Evolutionary conservation across 352 stramenopile species (phyloP).

Genomic region (Pythium dissimile): DNA sequence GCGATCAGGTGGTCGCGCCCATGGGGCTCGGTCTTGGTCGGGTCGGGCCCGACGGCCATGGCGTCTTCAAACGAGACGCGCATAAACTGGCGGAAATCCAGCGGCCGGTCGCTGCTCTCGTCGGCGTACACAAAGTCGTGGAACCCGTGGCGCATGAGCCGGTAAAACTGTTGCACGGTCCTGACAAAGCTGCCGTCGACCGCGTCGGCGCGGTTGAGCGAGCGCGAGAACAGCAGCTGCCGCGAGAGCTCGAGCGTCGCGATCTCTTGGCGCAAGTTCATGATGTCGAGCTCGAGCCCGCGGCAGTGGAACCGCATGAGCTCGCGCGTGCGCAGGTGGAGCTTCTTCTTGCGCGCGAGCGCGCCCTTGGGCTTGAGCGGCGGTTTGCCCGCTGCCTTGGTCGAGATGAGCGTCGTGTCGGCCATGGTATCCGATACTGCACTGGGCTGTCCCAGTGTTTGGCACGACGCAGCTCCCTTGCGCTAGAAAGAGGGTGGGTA

Average conservation of each 20-base stretch:
- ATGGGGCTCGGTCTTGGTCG: neutral
- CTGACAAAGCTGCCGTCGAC: neutral
- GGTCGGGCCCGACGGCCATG: neutral
- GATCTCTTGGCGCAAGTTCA: conserved; percentile 15
- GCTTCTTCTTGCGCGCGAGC: conserved; percentile 5
- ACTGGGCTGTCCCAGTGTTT: no score
- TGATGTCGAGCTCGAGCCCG: conserved; percentile 13
- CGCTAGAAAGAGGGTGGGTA: no score
- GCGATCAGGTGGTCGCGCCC: neutral
- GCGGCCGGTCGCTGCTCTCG: neutral
- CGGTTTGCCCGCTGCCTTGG: no score
- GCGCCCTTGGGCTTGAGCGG: neutral
- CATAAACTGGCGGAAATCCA: conserved; percentile 7
- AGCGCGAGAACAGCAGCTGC: neutral
- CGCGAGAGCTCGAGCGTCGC: conserved; percentile 3
- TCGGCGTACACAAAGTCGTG: neutral
- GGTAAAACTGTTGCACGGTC: conserved; percentile 1
- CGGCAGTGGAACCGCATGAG: conserved; percentile 6
- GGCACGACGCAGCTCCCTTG: no score
- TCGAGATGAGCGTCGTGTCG: neutral
- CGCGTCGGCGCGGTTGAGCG: conserved; percentile 1
- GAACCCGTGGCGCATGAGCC: neutral
- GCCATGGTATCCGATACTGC: no score
- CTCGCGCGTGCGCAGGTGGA: conserved; percentile 10
- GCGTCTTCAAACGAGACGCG: neutral